These are phyloP conservation scores for Penicillium simplicissimum DNA, from an alignment of 495 filamentous ascomycete species.

Conservation along the genomic window DNA sequence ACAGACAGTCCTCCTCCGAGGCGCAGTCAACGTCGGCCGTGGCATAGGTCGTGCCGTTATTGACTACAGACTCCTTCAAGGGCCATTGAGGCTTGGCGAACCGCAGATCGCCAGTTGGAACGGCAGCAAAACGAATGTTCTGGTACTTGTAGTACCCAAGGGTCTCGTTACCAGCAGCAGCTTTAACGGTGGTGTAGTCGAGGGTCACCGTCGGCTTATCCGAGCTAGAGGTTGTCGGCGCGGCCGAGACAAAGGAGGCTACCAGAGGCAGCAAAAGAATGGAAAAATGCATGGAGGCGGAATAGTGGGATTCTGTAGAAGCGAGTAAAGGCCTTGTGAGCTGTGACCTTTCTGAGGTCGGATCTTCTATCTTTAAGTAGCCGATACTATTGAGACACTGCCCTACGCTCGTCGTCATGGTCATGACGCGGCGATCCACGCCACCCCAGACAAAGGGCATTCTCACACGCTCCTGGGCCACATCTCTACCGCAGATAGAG, in stretches of 20 bases:
- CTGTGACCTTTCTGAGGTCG: neutral
- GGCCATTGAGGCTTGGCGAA: conserved; percentile 57
- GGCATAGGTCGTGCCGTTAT: conserved; percentile 50
- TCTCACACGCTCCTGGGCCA: neutral
- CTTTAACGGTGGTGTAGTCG: conserved; percentile 20
- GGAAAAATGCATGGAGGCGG: conserved; percentile 4
- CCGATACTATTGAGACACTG: neutral
- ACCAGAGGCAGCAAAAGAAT: conserved; percentile 12
- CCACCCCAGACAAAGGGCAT: neutral
- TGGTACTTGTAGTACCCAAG: conserved; percentile 31
- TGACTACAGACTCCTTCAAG: conserved; percentile 41
- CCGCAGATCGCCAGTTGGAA: conserved; percentile 54
- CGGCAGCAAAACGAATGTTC: conserved; percentile 60
- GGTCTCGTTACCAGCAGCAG: conserved; percentile 19
- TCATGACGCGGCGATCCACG: conserved; percentile 9
- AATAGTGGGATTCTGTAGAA: neutral
- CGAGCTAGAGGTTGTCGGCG: neutral
- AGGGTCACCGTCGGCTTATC: conserved; percentile 16
- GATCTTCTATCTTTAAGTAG: neutral
- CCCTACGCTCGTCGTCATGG: neutral
- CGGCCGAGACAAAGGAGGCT: conserved; percentile 10
- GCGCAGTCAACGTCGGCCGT: conserved; percentile 46
- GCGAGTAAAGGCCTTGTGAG: neutral
- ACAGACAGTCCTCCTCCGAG: conserved; percentile 43
- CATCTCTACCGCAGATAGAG: neutral